Conservation (phyloP, 805 yeast species). For the Scheffersomyces coipomensis region DNA sequence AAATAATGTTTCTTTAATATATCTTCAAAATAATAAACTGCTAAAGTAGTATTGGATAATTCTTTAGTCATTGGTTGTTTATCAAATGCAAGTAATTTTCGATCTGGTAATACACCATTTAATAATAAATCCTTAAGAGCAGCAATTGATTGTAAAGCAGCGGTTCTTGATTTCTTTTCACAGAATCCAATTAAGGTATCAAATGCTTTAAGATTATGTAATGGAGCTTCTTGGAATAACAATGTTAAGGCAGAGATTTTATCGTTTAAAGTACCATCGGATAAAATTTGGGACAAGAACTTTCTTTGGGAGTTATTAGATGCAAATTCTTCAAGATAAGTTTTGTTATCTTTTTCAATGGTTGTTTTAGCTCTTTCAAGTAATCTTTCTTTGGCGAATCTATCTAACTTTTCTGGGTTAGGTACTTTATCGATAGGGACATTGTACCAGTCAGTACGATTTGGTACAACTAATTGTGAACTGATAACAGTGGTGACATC, state of each 20-base stretch:
- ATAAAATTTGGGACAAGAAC: conserved; percentile 83
- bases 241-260: conserved; percentile 92
- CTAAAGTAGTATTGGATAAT: conserved; percentile 49
- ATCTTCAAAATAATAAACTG: conserved; percentile 85
- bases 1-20: conserved; percentile 76
- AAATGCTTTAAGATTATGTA: conserved; percentile 81
- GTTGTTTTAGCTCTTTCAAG: conserved; percentile 64
- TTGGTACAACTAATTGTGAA: conserved; percentile 56
- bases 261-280: conserved; percentile 93
- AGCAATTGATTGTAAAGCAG: conserved; percentile 85
- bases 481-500: conserved; percentile 51
- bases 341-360: conserved; percentile 67
- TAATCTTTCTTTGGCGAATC: conserved; percentile 59
- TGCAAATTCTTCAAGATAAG: conserved; percentile 70
- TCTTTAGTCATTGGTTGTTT: conserved; percentile 59
- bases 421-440: conserved; percentile 32
- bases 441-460: conserved; percentile 76
- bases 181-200: conserved; percentile 77
- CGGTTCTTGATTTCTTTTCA: conserved; percentile 88
- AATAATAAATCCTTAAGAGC: conserved; percentile 87
- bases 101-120: conserved; percentile 80
- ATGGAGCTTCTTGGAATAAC: conserved; percentile 90
- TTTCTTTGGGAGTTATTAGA: conserved; percentile 78
- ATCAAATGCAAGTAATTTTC: conserved; percentile 77
- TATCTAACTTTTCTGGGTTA: conserved; percentile 38